Percentiles rank a stretch among this genome's conserved stretches.
Evolutionary conservation across 1,284 basidiomycete species (phyloP).

Genomic region (Lentinula novae-zelandiae): DNA sequence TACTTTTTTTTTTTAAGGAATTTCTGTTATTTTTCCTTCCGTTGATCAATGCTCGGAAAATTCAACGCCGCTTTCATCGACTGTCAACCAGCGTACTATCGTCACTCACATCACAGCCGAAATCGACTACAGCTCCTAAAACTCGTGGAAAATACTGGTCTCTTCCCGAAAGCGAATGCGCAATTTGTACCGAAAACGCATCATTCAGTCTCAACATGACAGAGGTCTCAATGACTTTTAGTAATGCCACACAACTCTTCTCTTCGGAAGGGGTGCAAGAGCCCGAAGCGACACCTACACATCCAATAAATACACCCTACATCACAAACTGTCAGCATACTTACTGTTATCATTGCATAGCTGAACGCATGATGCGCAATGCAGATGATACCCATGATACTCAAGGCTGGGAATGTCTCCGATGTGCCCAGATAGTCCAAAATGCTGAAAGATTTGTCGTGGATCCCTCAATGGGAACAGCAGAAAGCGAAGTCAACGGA

Average conservation of each 20-base stretch:
- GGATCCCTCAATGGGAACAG: conserved; percentile 17
- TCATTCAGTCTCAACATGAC: conserved; percentile 54
- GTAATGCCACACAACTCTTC: conserved; percentile 27
- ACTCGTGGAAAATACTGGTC: conserved; percentile 60
- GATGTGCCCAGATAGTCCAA: conserved; percentile 63
- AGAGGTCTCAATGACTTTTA: conserved; percentile 49
- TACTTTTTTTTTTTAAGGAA: conserved; percentile 58
- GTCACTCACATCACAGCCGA: conserved; percentile 21
- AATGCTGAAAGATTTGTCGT: conserved; percentile 47
- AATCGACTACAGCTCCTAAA: conserved; percentile 18
- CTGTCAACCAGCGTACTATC: conserved; percentile 35
- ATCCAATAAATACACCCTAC: conserved; percentile 72
- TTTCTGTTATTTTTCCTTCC: conserved; percentile 93
- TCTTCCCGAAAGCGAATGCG: conserved; percentile 67
- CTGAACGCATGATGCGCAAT: conserved; percentile 72
- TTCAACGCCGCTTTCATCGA: conserved; percentile 56
- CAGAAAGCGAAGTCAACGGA: conserved; percentile 36
- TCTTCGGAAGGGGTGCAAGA: conserved; percentile 22
- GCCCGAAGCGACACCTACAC: conserved; percentile 41
- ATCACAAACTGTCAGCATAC: conserved; percentile 73
- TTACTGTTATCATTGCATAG: conserved; percentile 88
- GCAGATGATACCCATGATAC: conserved; percentile 60
- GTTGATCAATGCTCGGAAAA: conserved; percentile 65
- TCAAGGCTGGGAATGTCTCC: conserved; percentile 74
- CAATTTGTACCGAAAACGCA: conserved; percentile 75